Base-by-base conservation (phyloP, 495 filamentous ascomycete species). In the Annulohypoxylon bovei region DNA sequence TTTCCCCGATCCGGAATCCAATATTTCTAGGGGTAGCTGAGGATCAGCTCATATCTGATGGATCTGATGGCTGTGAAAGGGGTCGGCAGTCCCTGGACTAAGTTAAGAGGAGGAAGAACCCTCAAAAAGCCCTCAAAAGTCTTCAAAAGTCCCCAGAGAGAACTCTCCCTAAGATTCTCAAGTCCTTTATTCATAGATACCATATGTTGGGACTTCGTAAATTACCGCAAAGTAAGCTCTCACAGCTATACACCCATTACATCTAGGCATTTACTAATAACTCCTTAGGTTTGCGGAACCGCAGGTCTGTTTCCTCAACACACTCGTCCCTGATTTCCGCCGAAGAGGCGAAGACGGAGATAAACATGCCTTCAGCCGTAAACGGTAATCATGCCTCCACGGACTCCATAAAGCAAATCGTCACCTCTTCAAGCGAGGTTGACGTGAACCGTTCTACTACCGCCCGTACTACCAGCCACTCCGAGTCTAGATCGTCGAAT, bases 171-270 rank as follows among this genome's bases (percentile, higher is more conserved):
- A 33, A 35, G 20, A 14, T n/a, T 53, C n/a, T 14, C 25, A 3
- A 42, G 9, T 16, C 35, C 28, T 40, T 37, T 27, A 23, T 37
- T 20, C 8, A 37, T n/a, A 62, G 50, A 39, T 22, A 50, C 37
- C 49, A 50, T 32, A 67, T 71, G 62, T 62, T 70, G 53, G 42
- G 65, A 20, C 53, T 58, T 62, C 62, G 62, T 62, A 71, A 62
- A 62, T 16, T 66, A 44, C 56, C 56, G 68, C 62, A 62, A 63
- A 70, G 67, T 70, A 65, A 32, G 61, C 28, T 33, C 4, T 35
- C 25, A 37, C 2, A 16, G 7, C 22, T 14, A 16, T 27, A 6
- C 9, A 3, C 30, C 27, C 11, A 30, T 22, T 55, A 33, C 42
- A 11, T 6, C 5, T 30, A n/a, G n/a, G n/a, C n/a, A 7, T 22